phyloP scores from a whole-genome alignment of 352 stramenopile species.

The Globisporangium nunn region DNA sequence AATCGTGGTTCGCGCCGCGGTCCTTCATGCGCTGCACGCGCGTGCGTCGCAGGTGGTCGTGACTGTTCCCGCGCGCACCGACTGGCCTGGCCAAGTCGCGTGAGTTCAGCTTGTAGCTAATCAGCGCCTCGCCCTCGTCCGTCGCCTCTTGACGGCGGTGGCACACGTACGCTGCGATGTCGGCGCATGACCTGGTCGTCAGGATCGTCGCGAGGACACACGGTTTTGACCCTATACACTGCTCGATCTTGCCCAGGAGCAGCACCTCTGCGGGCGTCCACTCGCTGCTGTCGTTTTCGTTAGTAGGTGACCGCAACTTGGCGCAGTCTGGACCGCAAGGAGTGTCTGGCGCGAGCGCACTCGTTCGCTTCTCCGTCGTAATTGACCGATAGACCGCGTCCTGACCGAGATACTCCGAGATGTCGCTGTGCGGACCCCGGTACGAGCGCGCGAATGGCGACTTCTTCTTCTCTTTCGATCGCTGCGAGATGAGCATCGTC shows the following conservation, averaged over 20 bases:
- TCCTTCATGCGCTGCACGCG: slow-evolving; percentile 79
- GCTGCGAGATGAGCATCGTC: slow-evolving; percentile 22
- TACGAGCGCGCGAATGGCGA: slow-evolving; percentile 19
- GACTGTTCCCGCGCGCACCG: slow-evolving; percentile 46
- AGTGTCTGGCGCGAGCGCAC: slow-evolving; percentile 18
- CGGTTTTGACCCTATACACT: slow-evolving; percentile 25
- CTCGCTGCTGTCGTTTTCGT: neutral
- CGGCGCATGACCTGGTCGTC: slow-evolving; percentile 31
- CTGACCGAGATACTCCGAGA: slow-evolving; percentile 53
- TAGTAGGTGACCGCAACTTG: slow-evolving; percentile 1
- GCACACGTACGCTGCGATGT: slow-evolving; percentile 22
- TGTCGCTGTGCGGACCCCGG: slow-evolving; percentile 20
- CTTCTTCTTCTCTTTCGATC: slow-evolving; percentile 27
- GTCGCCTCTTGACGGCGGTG: neutral
- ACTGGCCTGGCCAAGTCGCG: slow-evolving; percentile 20
- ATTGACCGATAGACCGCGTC: slow-evolving; percentile 38
- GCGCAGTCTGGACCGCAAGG: slow-evolving; percentile 22
- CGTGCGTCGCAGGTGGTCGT: slow-evolving; percentile 62
- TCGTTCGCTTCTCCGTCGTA: slow-evolving; percentile 21
- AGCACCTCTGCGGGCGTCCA: slow-evolving; percentile 39
- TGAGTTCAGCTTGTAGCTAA: neutral
- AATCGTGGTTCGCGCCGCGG: slow-evolving; percentile 69
- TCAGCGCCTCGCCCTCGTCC: neutral
- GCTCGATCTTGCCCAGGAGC: slow-evolving; percentile 35
- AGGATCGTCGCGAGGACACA: slow-evolving; percentile 39